Base-by-base conservation (phyloP, 768 basidiomycete genomes). In the Tulasnella sp. region DNA sequence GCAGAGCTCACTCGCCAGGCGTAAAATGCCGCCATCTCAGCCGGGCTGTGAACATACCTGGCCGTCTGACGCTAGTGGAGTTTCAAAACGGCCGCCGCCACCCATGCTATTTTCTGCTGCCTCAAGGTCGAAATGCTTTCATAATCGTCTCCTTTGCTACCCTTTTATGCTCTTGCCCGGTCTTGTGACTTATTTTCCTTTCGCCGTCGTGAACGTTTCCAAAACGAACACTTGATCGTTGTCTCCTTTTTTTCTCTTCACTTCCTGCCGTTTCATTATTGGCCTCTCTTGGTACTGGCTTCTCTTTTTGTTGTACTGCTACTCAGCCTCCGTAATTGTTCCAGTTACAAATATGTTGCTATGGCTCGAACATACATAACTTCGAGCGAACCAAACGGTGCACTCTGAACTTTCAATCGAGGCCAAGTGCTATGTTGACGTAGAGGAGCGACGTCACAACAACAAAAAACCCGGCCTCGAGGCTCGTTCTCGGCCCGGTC, bases 1-100 rank as follows among this genome's bases (percentile, higher is more conserved):
- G 91, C 87, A 8, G 92, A 94, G 79, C 84, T 94, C 79, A 73
- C 74, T 26, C 34, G 74, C 19, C 62, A 69, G 42, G 39, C 16
- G 1, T 69, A 47, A 47, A 16, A 11, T 19, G 42, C 14, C 7
- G 6, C 2, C 12, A 4, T 67, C 62, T 12, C n/a, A n/a, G n/a
- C n/a, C 44, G 44, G 44, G 19, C 44, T 47, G 44, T 22, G 44
- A 47, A 47, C n/a, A 47, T 19, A 47, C 44, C 19, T n/a, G 6
- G 44, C 19, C 3, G 5, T 22, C 19, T 47, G 17, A n/a, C 44
- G 44, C 19, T 22, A 22, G 8, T 47, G 44, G 44, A 47, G 44
- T 47, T 3, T 22, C 19, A 19, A n/a, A 47, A 47, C 44, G 44
- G 44, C 44, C 3, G 44, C 44, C 44, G 44, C 26, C 19, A 8